Evolutionary conservation across 306 rosid genomes (phyloP), one percentile per base, ranked within the genome.

Genomic region (Castanea crenata): DNA sequence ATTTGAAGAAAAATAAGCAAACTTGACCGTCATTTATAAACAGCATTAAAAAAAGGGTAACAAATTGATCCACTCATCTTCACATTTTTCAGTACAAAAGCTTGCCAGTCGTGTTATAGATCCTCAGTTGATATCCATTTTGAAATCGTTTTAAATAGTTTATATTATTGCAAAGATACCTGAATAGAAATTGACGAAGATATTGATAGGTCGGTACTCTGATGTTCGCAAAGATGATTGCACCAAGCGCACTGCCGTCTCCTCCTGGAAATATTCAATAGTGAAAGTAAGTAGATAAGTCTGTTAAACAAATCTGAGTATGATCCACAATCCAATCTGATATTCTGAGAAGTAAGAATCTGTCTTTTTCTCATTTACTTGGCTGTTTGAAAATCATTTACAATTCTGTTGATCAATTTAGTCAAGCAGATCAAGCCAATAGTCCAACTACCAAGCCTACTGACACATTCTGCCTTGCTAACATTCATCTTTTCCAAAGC

Each of bases 101-200:
- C 23, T 32, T 14, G 13, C 9, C 58, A 16, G 27, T 49, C 35
- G 49, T 51, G 49, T 44, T 55, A 7, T 27, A 74, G 32, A 65
- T 64, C 52, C 70, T 23, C 9, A 38, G 75, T 62, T 70, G 44
- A 74, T 55, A 54, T 67, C 15, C 54, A 1, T 57, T 27, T 41
- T 20, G 46, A 13, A 71, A 25, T 13, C 25, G 38, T 44, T 63
- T 56, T 75, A 44, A 41, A 65, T 38, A 55, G 82, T 79, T 57
- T 51, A 71, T 14, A 63, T 54, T 55, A 75, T 56, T 35, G 35
- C 44, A 20, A 34, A 80, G 51, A 61, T 83, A 92, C 99, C 97
- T 85, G 99, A 92, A 83, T 92, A 94, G 82, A 87, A 94, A 77
- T 91, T 88, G 73, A 94, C 90, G 34, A 90, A 92, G 80, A 94